Evolutionary conservation across 768 basidiomycete genomes (phyloP).

Genomic region (Dioszegia crocea): DNA sequence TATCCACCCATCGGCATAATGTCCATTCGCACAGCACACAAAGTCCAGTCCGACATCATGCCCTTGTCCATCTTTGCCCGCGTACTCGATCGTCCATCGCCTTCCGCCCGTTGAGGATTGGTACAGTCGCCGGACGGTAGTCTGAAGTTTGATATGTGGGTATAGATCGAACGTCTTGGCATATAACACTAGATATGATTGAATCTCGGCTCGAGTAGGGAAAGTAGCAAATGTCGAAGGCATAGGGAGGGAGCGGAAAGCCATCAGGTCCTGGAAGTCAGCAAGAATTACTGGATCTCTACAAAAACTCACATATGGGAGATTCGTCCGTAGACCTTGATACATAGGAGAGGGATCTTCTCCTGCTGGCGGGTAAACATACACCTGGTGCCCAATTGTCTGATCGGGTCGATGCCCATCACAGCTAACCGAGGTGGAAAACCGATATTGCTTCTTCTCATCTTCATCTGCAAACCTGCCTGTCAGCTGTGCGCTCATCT

Average conservation of each 20-base stretch:
- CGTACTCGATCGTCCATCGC: constrained; percentile 28
- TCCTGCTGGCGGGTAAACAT: constrained; percentile 22
- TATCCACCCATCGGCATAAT: constrained; percentile 48
- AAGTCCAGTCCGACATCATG: constrained; percentile 45
- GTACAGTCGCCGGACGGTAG: constrained; percentile 54
- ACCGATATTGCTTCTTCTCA: neutral
- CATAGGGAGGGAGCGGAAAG: constrained; percentile 34
- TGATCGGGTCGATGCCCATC: too few relatives aligned
- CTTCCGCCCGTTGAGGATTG: constrained; percentile 1
- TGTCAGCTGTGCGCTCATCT: neutral
- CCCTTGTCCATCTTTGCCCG: neutral
- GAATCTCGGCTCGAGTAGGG: constrained; percentile 52
- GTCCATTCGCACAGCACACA: constrained; percentile 49
- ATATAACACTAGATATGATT: constrained; percentile 67
- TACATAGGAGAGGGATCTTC: constrained; percentile 45
- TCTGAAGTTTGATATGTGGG: constrained; percentile 63
- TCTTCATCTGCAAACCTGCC: constrained; percentile 12
- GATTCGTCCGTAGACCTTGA: constrained; percentile 40
- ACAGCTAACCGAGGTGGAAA: neutral
- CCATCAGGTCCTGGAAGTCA: constrained; percentile 48
- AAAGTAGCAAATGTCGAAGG: neutral
- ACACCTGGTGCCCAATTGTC: constrained; percentile 14
- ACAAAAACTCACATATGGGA: constrained; percentile 36
- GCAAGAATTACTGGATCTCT: neutral
- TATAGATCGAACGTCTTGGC: constrained; percentile 61